phyloP scores from a whole-genome alignment of 768 basidiomycete species.

The Suillus decipiens region DNA sequence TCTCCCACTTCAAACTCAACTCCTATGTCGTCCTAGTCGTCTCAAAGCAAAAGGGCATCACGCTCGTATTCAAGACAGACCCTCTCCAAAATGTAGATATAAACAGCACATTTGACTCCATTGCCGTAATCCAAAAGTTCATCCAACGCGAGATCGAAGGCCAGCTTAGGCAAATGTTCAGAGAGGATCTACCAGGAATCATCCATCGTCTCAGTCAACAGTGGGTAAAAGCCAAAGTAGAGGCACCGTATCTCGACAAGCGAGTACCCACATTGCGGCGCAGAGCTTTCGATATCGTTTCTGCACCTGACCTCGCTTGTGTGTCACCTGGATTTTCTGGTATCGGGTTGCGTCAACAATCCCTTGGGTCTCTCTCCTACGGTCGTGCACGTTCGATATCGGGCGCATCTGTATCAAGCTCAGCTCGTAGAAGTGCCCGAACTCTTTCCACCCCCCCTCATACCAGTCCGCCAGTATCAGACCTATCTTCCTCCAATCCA shows the following conservation, averaged over 20 bases:
- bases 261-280: conserved; percentile 39
- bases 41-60: conserved; percentile 96
- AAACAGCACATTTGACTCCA: conserved; percentile 96
- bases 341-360: conserved; percentile 22
- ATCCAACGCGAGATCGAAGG: conserved; percentile 98
- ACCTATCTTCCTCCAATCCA: conserved; percentile 33
- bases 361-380: conserved; percentile 20
- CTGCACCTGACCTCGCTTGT: conserved; percentile 42
- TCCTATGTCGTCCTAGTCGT: conserved; percentile 98
- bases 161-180: conserved; percentile 96
- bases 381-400: conserved; percentile 42
- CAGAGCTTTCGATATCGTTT: conserved; percentile 39
- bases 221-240: conserved; percentile 94
- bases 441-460: conserved; percentile 22
- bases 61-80: conserved; percentile 99
- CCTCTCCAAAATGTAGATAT: conserved; percentile 98
- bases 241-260: conserved; percentile 81
- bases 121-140: conserved; percentile 96
- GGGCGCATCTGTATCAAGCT: conserved; percentile 41
- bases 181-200: conserved; percentile 94
- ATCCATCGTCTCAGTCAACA: conserved; percentile 95
- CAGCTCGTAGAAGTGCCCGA: conserved; percentile 27
- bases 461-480: conserved; percentile 20
- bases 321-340: conserved; percentile 20
- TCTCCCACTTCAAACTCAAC: conserved; percentile 91